Conservation (phyloP, 352 stramenopile genomes). For the Globisporangium middletonii region DNA sequence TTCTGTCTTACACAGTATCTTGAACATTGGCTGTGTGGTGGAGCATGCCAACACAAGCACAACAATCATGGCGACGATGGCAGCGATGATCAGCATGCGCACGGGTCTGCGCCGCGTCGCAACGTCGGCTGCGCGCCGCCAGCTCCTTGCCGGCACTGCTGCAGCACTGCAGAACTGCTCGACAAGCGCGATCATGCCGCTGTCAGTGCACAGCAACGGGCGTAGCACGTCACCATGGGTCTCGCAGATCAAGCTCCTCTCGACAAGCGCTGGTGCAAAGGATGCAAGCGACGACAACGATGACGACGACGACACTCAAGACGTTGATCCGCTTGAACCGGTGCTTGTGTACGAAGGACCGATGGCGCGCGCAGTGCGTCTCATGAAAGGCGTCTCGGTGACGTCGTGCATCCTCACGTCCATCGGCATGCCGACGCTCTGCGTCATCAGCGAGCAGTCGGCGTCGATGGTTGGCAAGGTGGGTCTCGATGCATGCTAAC, state of each 20-base stretch:
- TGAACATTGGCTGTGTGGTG: too few relatives aligned
- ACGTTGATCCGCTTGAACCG: slow-evolving; percentile 1
- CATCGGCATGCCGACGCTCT: slow-evolving; percentile 74
- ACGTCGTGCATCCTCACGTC: slow-evolving; percentile 79
- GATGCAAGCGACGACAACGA: not conserved
- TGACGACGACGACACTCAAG: not conserved
- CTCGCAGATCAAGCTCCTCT: slow-evolving; percentile 6
- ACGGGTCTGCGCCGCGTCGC: not conserved
- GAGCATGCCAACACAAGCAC: too few relatives aligned
- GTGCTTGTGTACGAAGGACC: slow-evolving; percentile 59
- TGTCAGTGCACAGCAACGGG: not conserved
- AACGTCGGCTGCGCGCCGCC: not conserved
- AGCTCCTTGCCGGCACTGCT: not conserved
- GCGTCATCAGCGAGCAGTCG: slow-evolving; percentile 64
- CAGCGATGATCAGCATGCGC: not conserved
- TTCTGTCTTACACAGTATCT: too few relatives aligned
- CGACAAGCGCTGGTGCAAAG: slow-evolving; percentile 1
- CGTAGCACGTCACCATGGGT: not conserved
- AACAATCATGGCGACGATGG: not conserved
- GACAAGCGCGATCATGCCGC: too few relatives aligned
- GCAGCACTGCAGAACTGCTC: not conserved
- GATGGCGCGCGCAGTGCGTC: slow-evolving; percentile 66
- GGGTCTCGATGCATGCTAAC: not conserved
- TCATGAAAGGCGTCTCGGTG: slow-evolving; percentile 86
- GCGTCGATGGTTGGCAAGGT: slow-evolving; percentile 71